Conservation (phyloP, 768 basidiomycete genomes). For the Kwoniella shandongensis region DNA sequence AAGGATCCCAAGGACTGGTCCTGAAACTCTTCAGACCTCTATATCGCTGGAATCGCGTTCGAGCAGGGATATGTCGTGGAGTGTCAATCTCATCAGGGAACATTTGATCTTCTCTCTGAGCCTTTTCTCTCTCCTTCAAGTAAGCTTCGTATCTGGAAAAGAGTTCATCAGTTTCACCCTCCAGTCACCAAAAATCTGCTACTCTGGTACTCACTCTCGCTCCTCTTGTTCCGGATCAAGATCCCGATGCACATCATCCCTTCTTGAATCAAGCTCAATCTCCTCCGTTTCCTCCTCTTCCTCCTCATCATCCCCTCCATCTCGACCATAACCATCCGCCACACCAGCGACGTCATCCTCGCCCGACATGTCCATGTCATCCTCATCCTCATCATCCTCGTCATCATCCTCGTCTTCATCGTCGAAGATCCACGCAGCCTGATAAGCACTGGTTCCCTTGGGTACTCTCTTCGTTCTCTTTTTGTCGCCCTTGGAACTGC, state of each 20-base stretch:
- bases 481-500: slow-evolving; percentile 62
- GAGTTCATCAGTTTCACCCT: neutral
- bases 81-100: slow-evolving; percentile 98
- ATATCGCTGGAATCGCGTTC: slow-evolving; percentile 82
- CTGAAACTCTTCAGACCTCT: slow-evolving; percentile 88
- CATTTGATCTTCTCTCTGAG: slow-evolving; percentile 72
- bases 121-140: slow-evolving; percentile 46
- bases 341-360: slow-evolving; percentile 46
- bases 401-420: slow-evolving; percentile 68
- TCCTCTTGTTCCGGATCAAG: slow-evolving; percentile 72
- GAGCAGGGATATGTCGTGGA: slow-evolving; percentile 76
- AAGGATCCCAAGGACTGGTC: slow-evolving; percentile 97
- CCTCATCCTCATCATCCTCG: slow-evolving; percentile 57
- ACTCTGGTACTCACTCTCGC: slow-evolving; percentile 64
- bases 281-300: slow-evolving; percentile 58
- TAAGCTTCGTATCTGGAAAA: slow-evolving; percentile 56
- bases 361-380: slow-evolving; percentile 52
- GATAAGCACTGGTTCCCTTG: slow-evolving; percentile 94
- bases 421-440: slow-evolving; percentile 94
- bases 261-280: slow-evolving; percentile 58
- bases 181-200: neutral
- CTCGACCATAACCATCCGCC: slow-evolving; percentile 34
- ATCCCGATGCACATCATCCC: slow-evolving; percentile 60
- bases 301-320: slow-evolving; percentile 28
- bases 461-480: slow-evolving; percentile 78